Base-by-base conservation (phyloP, 345 rosid species). In the Anastatica hierochuntica region DNA sequence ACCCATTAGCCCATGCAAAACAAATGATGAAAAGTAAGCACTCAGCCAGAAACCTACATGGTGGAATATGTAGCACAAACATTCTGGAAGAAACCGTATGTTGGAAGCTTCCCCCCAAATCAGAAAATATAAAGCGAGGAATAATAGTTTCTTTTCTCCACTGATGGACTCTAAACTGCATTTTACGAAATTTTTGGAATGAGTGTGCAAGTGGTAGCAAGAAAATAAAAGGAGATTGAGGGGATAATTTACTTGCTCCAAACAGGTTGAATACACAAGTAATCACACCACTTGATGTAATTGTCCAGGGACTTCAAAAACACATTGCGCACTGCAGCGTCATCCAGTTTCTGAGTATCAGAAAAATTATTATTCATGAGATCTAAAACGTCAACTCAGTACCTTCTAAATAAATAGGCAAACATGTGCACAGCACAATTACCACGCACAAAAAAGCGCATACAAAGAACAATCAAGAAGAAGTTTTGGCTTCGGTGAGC, bases 41-140 rank as follows among this genome's bases (percentile, higher is more conserved):
- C 10, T 38, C 41, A 41, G 17, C 52, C 41, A 20, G 19, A 36
- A 37, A 72, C 85, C 75, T 72, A 87, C 98, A 70, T 92, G 84
- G 75, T 92, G 98, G 71, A 88, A 92, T 66, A 92, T 83, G 80
- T 92, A 86, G 81, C 95, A 86, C 67, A 86, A 64, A 72, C 95
- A 86, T 76, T 86, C 95, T 16, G 95, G 95, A 77, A 86, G 84
- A 67, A 77, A 86, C 74, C 95, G 79, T 50, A 83, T 57, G 63
- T 86, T 86, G 60, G 92, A 58, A 66, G 95, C 95, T 73, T 86
- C 95, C 11, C 98, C 98, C 98, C 98, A 92, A 52, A 92, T 84
- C 46, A 83, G 72, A 62, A 77, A 88, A 70, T 88, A 92, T 71
- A 92, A 66, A 31, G 90, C 84, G 50, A 88, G 73, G 65, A 76